A percentile compares a stretch with the other conserved stretches of the same genome.
These are phyloP conservation scores for Didymosphaeria variabile DNA, from an alignment of 2,329 filamentous ascomycete genomes.

Conservation along the genomic window DNA sequence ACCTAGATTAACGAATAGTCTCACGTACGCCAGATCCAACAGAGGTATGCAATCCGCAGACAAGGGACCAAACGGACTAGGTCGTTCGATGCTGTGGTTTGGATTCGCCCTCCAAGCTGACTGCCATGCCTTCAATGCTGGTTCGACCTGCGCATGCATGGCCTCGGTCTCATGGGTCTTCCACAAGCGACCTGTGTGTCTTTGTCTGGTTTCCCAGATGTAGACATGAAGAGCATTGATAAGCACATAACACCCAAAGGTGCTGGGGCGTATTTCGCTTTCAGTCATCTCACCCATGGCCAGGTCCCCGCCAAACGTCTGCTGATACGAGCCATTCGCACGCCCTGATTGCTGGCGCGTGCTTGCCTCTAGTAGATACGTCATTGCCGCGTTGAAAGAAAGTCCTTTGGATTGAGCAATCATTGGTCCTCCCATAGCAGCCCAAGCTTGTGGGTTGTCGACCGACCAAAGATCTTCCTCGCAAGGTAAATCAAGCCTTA, in stretches of 20 bases:
- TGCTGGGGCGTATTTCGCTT: conserved; percentile 80
- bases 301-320: conserved; percentile 59
- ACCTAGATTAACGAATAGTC: conserved; percentile 92
- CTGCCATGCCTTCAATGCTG: conserved; percentile 93
- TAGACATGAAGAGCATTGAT: conserved; percentile 98
- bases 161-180: conserved; percentile 91
- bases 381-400: conserved; percentile 84
- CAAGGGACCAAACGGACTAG: conserved; percentile 85
- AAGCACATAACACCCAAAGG: conserved; percentile 88
- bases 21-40: conserved; percentile 89
- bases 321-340: conserved; percentile 51
- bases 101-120: conserved; percentile 89
- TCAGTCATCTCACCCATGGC: conserved; percentile 62
- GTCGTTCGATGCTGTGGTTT: conserved; percentile 82
- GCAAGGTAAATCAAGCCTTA: conserved; percentile 86
- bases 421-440: conserved; percentile 75
- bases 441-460: conserved; percentile 83
- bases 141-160: conserved; percentile 95
- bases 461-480: conserved; percentile 92
- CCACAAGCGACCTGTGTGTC: conserved; percentile 89
- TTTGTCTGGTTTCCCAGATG: conserved; percentile 95
- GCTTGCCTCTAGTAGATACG: conserved; percentile 80
- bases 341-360: conserved; percentile 63
- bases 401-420: conserved; percentile 74
- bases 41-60: conserved; percentile 92